Evolutionary conservation across 2,329 filamentous ascomycete species (phyloP), one percentile per base, ranked within the genome.

Genomic region (Arthrobotrys entomopaga): DNA sequence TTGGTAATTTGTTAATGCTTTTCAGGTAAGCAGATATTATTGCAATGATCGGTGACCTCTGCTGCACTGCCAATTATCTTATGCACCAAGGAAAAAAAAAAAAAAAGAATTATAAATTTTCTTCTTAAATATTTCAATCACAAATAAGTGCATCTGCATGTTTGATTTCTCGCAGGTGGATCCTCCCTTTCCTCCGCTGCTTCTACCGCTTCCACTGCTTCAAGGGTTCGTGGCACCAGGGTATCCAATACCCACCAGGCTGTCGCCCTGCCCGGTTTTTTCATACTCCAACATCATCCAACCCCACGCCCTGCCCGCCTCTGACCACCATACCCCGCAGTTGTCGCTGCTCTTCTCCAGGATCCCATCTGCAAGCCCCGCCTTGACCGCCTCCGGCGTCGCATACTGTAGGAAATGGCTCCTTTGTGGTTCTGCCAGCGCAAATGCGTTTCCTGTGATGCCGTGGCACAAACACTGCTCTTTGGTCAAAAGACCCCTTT

Each of bases 391-490:
- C 64, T 87, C 83, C 2, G 84, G 83, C 0, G 86, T 87, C 2
- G 85, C 86, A 75, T 87, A 84, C 8, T 84, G 84, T 64, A 89
- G 81, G 78, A 89, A 88, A 77, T 88, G 86, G 72, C 88, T 84
- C 67, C 81, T 77, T 56, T 79, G 78, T 10, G 79, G 73, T 29
- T 81, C 81, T 24, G 60, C 76, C 20, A 81, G 79, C 11, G 82
- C 79, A 6, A 91, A 81, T 15, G 87, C 87, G 78, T 90, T 90
- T 6, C 88, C 87, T 13, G 87, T 84, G 26, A 89, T 87, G 0
- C 88, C 87, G 78, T 91, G 88, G 78, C 88, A 90, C 40, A 91
- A 79, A 77, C 86, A 89, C 0, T 88, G 87, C 77, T 88, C 86
- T 76, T 90, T 90, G 10, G 83, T 87, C 75, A 90, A 81, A 10